These are phyloP conservation scores for Ocimum tenuiflorum DNA, from an alignment of 257 asterid species.

Conservation along the genomic window DNA sequence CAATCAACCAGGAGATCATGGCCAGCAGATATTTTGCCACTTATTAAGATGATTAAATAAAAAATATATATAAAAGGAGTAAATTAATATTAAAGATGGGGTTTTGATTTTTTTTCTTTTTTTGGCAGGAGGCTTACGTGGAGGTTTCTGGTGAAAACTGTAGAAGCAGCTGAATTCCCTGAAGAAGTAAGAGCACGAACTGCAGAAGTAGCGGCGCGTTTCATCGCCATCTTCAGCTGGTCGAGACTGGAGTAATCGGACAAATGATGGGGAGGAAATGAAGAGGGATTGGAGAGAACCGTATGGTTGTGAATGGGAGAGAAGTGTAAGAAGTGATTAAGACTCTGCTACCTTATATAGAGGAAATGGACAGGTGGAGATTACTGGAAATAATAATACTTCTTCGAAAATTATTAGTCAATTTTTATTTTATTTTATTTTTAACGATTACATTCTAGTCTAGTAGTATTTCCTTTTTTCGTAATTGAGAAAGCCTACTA, in stretches of 20 bases:
- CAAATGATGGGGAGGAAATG: not conserved
- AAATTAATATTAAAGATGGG: not conserved
- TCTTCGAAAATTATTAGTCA: no score
- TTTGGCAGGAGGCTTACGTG: constrained; percentile 49
- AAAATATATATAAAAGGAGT: not conserved
- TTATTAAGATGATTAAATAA: not conserved
- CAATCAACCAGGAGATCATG: not conserved
- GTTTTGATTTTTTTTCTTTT: not conserved
- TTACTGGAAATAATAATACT: no score
- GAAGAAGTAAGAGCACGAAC: constrained; percentile 53
- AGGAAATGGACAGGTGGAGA: not conserved
- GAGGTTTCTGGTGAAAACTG: constrained; percentile 44
- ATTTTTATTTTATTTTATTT: no score
- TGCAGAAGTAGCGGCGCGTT: constrained; percentile 55
- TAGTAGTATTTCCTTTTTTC: no score
- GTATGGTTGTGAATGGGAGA: constrained; percentile 17
- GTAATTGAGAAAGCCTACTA: no score
- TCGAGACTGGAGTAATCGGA: not conserved
- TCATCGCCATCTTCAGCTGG: constrained; percentile 58
- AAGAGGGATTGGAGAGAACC: constrained; percentile 15
- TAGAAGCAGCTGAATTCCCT: constrained; percentile 30
- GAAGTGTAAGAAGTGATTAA: not conserved
- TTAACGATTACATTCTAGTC: no score
- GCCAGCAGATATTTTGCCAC: not conserved
- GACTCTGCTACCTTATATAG: constrained; percentile 14